Conservation (phyloP, 2,329 filamentous ascomycete genomes). For the Cercospora nicotianae region DNA sequence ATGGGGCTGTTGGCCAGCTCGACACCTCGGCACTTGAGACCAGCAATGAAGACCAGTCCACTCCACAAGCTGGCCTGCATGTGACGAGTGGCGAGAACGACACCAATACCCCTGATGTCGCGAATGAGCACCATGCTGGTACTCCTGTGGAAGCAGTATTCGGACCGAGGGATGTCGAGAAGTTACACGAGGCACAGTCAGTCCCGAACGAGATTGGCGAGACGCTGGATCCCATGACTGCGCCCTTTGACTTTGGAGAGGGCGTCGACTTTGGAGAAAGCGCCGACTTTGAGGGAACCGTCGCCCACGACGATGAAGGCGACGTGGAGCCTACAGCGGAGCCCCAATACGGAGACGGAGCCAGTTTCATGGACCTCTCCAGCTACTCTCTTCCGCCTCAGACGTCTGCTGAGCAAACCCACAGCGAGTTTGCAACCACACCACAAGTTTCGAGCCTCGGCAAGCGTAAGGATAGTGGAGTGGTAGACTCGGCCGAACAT, state of each 20-base stretch:
- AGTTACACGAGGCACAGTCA: constrained; percentile 10
- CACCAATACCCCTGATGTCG: not conserved
- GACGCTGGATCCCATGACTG: constrained; percentile 12
- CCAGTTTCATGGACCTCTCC: not conserved
- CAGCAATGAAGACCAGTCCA: not conserved
- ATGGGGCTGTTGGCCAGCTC: constrained; percentile 14
- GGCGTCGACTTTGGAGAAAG: constrained; percentile 11
- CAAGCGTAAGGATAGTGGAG: constrained; percentile 25
- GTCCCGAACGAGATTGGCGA: constrained; percentile 3
- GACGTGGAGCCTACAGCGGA: not conserved
- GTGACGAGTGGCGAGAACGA: not conserved
- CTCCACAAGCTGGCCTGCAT: not conserved
- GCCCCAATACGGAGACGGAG: not conserved
- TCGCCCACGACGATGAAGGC: not conserved
- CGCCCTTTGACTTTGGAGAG: constrained; percentile 18
- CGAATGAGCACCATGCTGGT: not conserved
- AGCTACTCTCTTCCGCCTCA: not conserved
- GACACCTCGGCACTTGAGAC: not conserved
- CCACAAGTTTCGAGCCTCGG: constrained; percentile 13
- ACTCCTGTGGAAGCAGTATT: constrained; percentile 9
- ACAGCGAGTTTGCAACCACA: not conserved
- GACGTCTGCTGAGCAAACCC: not conserved
- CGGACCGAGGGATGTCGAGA: constrained; percentile 15
- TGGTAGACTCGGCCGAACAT: not conserved
- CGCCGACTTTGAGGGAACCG: not conserved